phyloP scores from a whole-genome alignment of 768 basidiomycete species.

The Scleroderma bovista region DNA sequence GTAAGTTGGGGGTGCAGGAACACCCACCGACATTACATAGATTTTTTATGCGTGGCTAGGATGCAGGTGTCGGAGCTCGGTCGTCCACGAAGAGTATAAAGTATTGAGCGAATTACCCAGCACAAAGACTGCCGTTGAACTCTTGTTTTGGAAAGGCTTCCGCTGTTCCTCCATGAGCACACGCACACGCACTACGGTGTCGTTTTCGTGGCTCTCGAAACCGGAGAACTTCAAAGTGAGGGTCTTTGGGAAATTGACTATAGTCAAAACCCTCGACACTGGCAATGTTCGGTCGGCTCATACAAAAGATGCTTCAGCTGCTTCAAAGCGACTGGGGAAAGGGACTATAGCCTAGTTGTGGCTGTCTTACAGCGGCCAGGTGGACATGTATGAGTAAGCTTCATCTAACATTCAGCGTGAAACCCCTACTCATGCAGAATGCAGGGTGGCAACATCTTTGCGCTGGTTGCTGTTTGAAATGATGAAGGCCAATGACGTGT shows the following conservation, averaged over 20 bases:
- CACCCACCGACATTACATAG: conserved; percentile 62
- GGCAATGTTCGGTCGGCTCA: conserved; percentile 45
- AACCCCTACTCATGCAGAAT: not conserved
- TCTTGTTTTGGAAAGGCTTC: conserved; percentile 76
- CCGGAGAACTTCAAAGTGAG: conserved; percentile 65
- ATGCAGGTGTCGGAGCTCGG: conserved; percentile 59
- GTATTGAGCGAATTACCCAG: conserved; percentile 46
- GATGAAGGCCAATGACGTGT: conserved; percentile 78
- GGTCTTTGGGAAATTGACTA: conserved; percentile 56
- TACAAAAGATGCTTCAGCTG: conserved; percentile 69
- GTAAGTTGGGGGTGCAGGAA: conserved; percentile 62
- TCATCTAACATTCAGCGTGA: not conserved
- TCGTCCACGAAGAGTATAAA: conserved; percentile 76
- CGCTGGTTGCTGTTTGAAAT: conserved; percentile 74
- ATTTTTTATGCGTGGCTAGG: conserved; percentile 80
- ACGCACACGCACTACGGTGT: conserved; percentile 57
- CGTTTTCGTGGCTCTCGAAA: conserved; percentile 61
- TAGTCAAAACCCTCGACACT: conserved; percentile 55
- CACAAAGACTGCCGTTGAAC: conserved; percentile 44
- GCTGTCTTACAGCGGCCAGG: conserved; percentile 65
- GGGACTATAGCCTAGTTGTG: conserved; percentile 69
- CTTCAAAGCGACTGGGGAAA: conserved; percentile 47
- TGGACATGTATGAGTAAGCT: conserved; percentile 92
- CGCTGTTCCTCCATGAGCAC: conserved; percentile 90
- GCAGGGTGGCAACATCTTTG: conserved; percentile 78